These are phyloP conservation scores for Anthracocystis panici-leucophaei DNA, from an alignment of 1,284 basidiomycete species.

Conservation along the genomic window DNA sequence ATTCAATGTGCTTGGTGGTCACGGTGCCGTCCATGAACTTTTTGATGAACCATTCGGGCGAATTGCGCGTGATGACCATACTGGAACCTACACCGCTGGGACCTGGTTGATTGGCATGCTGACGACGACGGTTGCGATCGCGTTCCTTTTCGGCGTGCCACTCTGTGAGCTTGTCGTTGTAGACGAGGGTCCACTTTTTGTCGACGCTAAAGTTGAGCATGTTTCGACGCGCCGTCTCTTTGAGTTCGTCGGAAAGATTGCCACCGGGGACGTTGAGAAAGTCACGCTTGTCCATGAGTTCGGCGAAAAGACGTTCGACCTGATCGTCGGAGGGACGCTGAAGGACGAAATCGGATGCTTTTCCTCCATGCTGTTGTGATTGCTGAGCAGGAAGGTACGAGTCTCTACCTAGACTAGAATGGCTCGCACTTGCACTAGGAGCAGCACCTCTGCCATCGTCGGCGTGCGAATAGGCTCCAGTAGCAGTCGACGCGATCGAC, in stretches of 20 bases:
- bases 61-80: conserved; percentile 66
- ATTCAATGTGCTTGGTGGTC: conserved; percentile 81
- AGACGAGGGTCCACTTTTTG: conserved; percentile 93
- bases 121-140: conserved; percentile 53
- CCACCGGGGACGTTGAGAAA: conserved; percentile 64
- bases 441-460: conserved; percentile 12
- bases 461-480: conserved; percentile 16
- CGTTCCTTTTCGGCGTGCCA: conserved; percentile 74
- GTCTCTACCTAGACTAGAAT: conserved; percentile 31
- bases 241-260: conserved; percentile 58
- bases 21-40: conserved; percentile 89
- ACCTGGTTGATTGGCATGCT: conserved; percentile 71
- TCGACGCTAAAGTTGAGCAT: conserved; percentile 72
- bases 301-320: conserved; percentile 67
- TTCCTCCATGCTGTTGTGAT: conserved; percentile 9
- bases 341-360: conserved; percentile 55
- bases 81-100: conserved; percentile 70
- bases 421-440: conserved; percentile 25
- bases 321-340: conserved; percentile 59
- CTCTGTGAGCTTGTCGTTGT: conserved; percentile 83
- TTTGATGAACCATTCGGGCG: conserved; percentile 79
- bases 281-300: conserved; percentile 68
- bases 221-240: conserved; percentile 59
- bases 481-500: conserved; percentile 39
- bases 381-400: conserved; percentile 21